Evolutionary conservation across 345 rosid genomes (phyloP), one percentile per base, ranked within the genome.

Genomic region (Fremontodendron californicum): DNA sequence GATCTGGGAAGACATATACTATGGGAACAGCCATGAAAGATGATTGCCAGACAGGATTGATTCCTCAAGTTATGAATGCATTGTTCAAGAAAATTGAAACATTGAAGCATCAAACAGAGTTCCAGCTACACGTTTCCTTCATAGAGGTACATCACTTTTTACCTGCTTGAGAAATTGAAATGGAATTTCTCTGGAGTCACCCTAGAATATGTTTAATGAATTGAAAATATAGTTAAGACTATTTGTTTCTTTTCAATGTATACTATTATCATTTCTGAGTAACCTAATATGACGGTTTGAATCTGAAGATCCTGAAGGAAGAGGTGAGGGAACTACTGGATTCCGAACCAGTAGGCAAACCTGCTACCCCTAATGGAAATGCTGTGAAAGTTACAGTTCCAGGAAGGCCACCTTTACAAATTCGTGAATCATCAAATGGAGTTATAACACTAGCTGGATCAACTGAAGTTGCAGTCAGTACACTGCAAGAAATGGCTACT

Each of bases 1-100:
- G 97, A 78, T 92, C 97, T 5, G 97, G 97, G 15, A 92, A 92
- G 83, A 92, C 94, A 23, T 92, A 88, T 75, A 92, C 97, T 46
- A 92, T 92, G 97, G 97, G 97, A 51, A 90, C 94, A 71, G 93
- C 91, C 40, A 76, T 83, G 71, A 90, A 82, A 84, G 90, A 89
- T 81, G 91, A 86, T 79, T 75, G 33, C 61, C 86, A 85, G 77
- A 78, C 80, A 18, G 97, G 97, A 78, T 64, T 92, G 79, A 86
- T 92, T 85, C 94, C 93, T 75, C 90, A 86, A 82, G 97, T 85
- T 77, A 90, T 92, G 94, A 87, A 48, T 84, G 79, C 84, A 69
- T 52, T 92, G 55, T 92, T 88, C 84, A 78, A 81, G 66, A 92
- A 90, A 81, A 89, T 90, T 71, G 88, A 87, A 75, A 82, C 87